Conservation (phyloP, 2,329 filamentous ascomycete species). For the Diplodia corticola region DNA sequence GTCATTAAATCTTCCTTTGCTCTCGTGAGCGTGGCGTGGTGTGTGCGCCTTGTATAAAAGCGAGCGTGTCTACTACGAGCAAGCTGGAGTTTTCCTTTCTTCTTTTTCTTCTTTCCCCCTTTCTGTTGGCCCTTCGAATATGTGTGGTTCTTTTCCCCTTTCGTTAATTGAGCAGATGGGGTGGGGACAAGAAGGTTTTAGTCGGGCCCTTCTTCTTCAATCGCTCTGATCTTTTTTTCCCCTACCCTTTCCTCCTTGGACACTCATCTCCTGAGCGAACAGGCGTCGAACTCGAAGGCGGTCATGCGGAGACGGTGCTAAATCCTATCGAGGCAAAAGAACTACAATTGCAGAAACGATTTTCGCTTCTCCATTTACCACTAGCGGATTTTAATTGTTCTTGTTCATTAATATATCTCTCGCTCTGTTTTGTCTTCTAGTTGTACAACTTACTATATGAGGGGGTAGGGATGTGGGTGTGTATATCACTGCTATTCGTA, state of each 20-base stretch:
- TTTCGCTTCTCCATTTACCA: neutral
- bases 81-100: neutral
- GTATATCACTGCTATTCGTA: neutral
- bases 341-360: neutral
- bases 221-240: neutral
- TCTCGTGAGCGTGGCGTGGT: neutral
- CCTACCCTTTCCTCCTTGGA: neutral
- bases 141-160: neutral
- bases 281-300: neutral
- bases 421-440: neutral
- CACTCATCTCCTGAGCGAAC: too few species aligned
- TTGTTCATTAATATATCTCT: neutral
- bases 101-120: neutral
- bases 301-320: neutral
- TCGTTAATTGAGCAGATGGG: neutral
- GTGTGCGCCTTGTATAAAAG: neutral
- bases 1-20: neutral
- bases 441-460: neutral
- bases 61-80: neutral
- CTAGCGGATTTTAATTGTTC: neutral
- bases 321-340: neutral
- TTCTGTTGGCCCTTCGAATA: neutral
- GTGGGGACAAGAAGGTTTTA: neutral
- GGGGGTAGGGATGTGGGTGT: neutral
- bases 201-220: neutral